phyloP scores from a whole-genome alignment of 129 eudicot species.

The Escallonia rubra region DNA sequence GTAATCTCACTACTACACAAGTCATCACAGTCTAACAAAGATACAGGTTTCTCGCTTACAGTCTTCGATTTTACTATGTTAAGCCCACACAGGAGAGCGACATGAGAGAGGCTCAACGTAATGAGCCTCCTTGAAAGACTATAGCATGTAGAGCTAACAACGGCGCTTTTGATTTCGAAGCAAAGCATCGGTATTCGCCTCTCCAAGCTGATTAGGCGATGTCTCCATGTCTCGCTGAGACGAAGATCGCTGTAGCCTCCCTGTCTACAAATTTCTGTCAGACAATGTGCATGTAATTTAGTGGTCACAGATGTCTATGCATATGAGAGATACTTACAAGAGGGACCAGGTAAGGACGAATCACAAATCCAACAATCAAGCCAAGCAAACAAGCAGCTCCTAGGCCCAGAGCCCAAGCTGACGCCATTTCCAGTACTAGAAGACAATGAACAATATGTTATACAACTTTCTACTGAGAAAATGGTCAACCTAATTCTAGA shows the following conservation, averaged over 20 bases:
- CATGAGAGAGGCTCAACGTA: constrained; percentile 32
- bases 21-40: constrained; percentile 58
- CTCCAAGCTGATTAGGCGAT: constrained; percentile 65
- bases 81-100: constrained; percentile 51
- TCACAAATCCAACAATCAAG: constrained; percentile 48
- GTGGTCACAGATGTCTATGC: no score
- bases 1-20: constrained; percentile 8
- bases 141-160: constrained; percentile 40
- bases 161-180: no score
- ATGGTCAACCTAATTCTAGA: no score
- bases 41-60: constrained; percentile 26
- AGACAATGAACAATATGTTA: constrained; percentile 1
- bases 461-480: not conserved
- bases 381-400: constrained; percentile 48
- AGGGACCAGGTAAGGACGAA: constrained; percentile 62
- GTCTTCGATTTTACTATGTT: constrained; percentile 22
- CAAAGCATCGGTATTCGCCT: constrained; percentile 56
- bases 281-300: not conserved
- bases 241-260: constrained; percentile 38
- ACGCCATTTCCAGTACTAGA: constrained; percentile 43
- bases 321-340: constrained; percentile 44
- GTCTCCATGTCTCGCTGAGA: constrained; percentile 73
- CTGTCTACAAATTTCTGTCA: constrained; percentile 76
- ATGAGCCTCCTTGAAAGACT: constrained; percentile 24
- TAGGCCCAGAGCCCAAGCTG: constrained; percentile 51